Conservation (phyloP, 2,329 filamentous ascomycete species). For the Fusarium coicis region DNA sequence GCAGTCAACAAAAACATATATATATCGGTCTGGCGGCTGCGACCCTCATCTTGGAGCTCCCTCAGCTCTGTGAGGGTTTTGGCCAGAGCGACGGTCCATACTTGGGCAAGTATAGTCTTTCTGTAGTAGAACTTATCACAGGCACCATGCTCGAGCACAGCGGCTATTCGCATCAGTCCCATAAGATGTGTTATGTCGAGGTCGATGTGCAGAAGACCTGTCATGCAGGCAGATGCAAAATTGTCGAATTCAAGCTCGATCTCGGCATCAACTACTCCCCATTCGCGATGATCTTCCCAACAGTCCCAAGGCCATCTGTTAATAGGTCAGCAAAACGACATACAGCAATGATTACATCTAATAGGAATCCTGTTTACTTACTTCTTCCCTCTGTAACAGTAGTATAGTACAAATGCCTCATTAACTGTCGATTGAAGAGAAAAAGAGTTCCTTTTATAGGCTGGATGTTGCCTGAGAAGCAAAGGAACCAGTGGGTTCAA, state of each 20-base stretch:
- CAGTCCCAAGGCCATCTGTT: background rate
- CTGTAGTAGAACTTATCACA: background rate
- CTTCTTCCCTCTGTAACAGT: background rate
- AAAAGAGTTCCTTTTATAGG: background rate
- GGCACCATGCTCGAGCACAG: background rate
- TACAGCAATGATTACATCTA: background rate
- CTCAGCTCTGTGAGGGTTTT: background rate
- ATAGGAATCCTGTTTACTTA: background rate
- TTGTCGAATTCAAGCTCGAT: background rate
- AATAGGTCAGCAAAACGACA: background rate
- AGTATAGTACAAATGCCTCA: background rate
- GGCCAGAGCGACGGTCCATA: background rate
- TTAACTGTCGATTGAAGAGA: background rate
- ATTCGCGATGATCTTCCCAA: background rate
- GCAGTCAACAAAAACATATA: background rate
- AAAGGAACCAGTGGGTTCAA: background rate
- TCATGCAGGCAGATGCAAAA: background rate
- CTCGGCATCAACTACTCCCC: background rate
- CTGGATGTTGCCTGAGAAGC: background rate
- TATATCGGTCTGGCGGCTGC: background rate
- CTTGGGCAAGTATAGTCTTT: background rate
- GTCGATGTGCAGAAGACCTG: background rate
- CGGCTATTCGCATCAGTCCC: background rate
- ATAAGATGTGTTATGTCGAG: background rate
- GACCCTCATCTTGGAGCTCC: background rate